A percentile compares a stretch with the other conserved stretches of the same genome.
Conservation (phyloP, 345 rosid species). For the Limnanthes douglasii region DNA sequence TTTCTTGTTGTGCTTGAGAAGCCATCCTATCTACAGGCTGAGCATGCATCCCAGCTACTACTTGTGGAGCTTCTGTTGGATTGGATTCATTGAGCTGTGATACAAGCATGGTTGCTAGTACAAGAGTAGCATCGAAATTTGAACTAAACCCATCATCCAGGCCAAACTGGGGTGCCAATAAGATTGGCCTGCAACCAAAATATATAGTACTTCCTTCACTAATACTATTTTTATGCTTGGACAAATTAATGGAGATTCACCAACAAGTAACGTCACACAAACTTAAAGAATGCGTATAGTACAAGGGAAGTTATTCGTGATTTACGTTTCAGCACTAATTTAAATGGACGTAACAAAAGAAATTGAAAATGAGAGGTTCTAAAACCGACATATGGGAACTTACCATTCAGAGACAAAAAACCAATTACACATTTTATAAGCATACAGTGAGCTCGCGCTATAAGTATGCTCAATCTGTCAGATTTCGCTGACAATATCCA, state of each 20-base stretch:
- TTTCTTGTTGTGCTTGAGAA: slow-evolving; percentile 33
- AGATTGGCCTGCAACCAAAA: slow-evolving; percentile 50
- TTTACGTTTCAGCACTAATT: too few species aligned
- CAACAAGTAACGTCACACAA: too few species aligned
- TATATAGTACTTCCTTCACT: slow-evolving; percentile 3
- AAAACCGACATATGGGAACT: too few species aligned
- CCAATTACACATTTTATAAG: too few species aligned
- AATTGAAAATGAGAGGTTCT: not conserved
- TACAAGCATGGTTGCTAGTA: slow-evolving; percentile 77
- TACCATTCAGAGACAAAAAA: too few species aligned
- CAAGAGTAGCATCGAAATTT: slow-evolving; percentile 73
- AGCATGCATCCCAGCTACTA: slow-evolving; percentile 17
- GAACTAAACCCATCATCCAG: slow-evolving; percentile 55
- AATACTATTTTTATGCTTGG: not conserved
- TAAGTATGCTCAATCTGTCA: too few species aligned
- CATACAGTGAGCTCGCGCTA: too few species aligned
- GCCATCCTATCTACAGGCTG: slow-evolving; percentile 19
- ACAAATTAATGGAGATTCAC: not conserved
- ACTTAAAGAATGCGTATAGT: slow-evolving; percentile 1
- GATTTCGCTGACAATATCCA: too few species aligned
- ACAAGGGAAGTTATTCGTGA: slow-evolving; percentile 6
- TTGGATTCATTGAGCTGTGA: slow-evolving; percentile 69
- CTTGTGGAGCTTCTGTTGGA: slow-evolving; percentile 31
- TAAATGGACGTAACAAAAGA: not conserved
- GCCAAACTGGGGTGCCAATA: slow-evolving; percentile 83